Evolutionary conservation across 805 yeast genomes (phyloP), one percentile per base, ranked within the genome.

Genomic region (Ogataea haglerorum): DNA sequence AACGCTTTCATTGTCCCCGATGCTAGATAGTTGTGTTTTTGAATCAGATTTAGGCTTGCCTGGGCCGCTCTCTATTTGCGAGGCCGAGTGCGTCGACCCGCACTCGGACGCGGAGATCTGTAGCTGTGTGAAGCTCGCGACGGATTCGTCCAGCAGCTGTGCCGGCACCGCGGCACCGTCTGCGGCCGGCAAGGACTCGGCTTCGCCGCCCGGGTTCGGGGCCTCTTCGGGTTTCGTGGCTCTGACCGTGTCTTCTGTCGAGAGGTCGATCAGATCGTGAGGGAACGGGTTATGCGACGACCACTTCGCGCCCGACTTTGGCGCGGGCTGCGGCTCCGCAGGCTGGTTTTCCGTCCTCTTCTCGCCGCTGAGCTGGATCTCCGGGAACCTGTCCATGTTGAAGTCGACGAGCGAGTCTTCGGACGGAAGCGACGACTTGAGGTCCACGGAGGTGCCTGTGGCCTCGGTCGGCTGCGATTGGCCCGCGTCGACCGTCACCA

Each of bases 281-380:
- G 61, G 60, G 47, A 57, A 56, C 15, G 63, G 61, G 35, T 57
- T 55, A 43, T 56, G 47, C 12, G 49, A 23, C 4, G 58, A 51
- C 51, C 53, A 52, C 45, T 51, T 46, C 17, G 42, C 22, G 25
- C 40, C 15, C 18, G n/a, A 7, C 29, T 40, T 38, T 6, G 45
- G 28, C 18, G 23, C 34, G 14, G 25, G 21, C 12, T 17, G n/a
- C n/a, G 10, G 54, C 52, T 32, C 31, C 40, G 16, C 24, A 4
- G 36, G 36, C 19, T 24, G 28, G 29, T 30, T 38, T 22, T 25
- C 34, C 3, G 27, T n/a, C 9, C 16, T 9, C 7, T 10, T 14
- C 17, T 34, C 34, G 19, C 19, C 30, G 29, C 21, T n/a, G 9
- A 27, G 32, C 25, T 26, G 25, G 37, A 33, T 33, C 17, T 38